Conservation (phyloP, 805 yeast species). For the Maudiozyma pseudohumilis region DNA sequence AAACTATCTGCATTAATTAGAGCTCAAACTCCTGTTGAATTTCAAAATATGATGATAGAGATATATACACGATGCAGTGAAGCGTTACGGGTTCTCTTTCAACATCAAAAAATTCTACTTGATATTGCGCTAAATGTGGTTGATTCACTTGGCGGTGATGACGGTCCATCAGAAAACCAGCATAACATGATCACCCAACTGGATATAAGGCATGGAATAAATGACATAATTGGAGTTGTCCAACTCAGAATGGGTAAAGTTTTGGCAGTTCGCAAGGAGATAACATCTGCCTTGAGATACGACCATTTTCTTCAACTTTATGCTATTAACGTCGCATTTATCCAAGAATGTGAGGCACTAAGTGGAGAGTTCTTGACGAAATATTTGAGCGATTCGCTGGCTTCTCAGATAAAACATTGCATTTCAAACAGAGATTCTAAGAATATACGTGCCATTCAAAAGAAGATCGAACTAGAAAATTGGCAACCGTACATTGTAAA, state of each 20-base stretch:
- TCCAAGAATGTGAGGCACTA: conserved; percentile 74
- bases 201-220: conserved; percentile 58
- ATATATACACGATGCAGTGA: conserved; percentile 60
- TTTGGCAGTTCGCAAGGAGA: conserved; percentile 65
- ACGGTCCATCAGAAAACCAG: conserved; percentile 21
- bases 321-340: conserved; percentile 55
- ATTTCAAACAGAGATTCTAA: conserved; percentile 45
- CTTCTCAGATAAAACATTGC: conserved; percentile 56
- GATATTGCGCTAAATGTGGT: conserved; percentile 52
- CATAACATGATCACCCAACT: conserved; percentile 41
- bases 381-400: conserved; percentile 57
- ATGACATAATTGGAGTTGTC: conserved; percentile 56
- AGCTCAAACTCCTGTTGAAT: conserved; percentile 62
- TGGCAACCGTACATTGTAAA: conserved; percentile 72
- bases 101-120: conserved; percentile 70
- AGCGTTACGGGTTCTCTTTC: conserved; percentile 59
- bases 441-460: conserved; percentile 37
- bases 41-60: conserved; percentile 55
- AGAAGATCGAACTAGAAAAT: conserved; percentile 51
- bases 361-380: conserved; percentile 54
- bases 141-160: conserved; percentile 14
- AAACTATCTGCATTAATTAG: conserved; percentile 42
- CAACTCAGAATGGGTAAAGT: conserved; percentile 73
- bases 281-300: conserved; percentile 46
- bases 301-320: conserved; percentile 60